Base-by-base conservation (phyloP, 1,284 basidiomycete genomes). In the Schizopora paradoxa region DNA sequence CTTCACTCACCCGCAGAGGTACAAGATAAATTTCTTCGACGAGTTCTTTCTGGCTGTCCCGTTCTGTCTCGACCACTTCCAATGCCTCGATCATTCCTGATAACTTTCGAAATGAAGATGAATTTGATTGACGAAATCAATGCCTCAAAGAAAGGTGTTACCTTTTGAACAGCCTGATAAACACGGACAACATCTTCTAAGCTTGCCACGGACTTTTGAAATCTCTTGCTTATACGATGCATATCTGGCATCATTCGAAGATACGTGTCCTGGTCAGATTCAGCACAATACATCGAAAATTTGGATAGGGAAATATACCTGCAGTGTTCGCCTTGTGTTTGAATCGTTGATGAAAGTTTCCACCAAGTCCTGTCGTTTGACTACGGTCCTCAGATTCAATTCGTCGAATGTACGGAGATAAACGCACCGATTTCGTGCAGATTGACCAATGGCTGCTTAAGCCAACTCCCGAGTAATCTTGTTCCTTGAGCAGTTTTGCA, bases 401-500 rank as follows among this genome's bases (percentile, higher is more conserved):
- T 25, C 7, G 21, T 32, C 31, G n/a, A 41, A 23, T 48, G 45
- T 21, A 46, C 41, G 19, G 35, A 19, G 35, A 35, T n/a, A 25
- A 26, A 75, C 89, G 54, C 53, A 89, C 90, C 69, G 53, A 99
- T 99, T 58, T 94, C 87, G 56, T 98, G 93, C 16, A 91, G 66
- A 61, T 97, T 97, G 32, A 98, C 82, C 22, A 99, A 69, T 1
- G 96, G 96, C 65, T 99, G 96, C 64, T 97, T 98, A 45, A 99
- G 70, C 95, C 95, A 99, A 48, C 86, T 86, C 0, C 82, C 88
- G 2, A 99, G 73, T 45, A 97, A 64, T 44, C 96, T 72, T n/a
- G 89, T 84, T 0, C 96, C 96, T 62, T 99, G 96, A 0, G 89
- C 84, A 1, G 96, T 99, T 66, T 95, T 96, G 73, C 96, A 98